phyloP scores from a whole-genome alignment of 305 asterid genomes.

The Caryopteris hybrid region DNA sequence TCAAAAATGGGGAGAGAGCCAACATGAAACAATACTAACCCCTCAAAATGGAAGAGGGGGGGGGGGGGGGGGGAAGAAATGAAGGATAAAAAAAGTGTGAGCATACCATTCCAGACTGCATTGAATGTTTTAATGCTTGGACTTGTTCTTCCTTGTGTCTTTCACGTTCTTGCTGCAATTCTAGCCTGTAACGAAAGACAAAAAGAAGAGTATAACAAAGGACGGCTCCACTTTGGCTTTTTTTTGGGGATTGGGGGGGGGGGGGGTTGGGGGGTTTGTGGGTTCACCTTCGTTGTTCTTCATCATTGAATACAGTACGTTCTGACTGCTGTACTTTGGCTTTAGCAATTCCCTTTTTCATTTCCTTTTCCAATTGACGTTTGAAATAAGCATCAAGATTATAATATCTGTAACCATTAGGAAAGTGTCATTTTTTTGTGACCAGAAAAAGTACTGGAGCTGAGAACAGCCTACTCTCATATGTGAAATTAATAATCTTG shows the following conservation, averaged over 20 bases:
- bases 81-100: not conserved
- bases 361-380: conserved; percentile 64
- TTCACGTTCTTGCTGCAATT: conserved; percentile 74
- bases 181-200: conserved; percentile 48
- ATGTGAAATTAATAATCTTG: not conserved
- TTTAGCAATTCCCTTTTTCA: conserved; percentile 58
- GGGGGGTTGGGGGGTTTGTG: not conserved
- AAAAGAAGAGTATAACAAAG: too few species aligned
- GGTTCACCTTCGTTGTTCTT: conserved; percentile 82
- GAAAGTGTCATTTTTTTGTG: not conserved
- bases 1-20: not conserved
- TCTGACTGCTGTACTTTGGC: conserved; percentile 53
- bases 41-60: too few species aligned
- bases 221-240: too few species aligned
- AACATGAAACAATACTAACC: too few species aligned
- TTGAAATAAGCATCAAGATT: conserved; percentile 73
- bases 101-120: conserved; percentile 94
- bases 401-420: conserved; percentile 63
- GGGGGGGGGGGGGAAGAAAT: too few species aligned
- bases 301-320: conserved; percentile 83
- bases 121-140: conserved; percentile 63
- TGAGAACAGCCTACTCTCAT: not conserved
- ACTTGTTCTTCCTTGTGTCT: conserved; percentile 71
- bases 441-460: not conserved
- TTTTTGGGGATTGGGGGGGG: too few species aligned